A percentile compares a stretch with the other conserved stretches of the same genome.
Evolutionary conservation across 2,329 filamentous ascomycete genomes (phyloP).

Genomic region (Sporothrix variecibatus): DNA sequence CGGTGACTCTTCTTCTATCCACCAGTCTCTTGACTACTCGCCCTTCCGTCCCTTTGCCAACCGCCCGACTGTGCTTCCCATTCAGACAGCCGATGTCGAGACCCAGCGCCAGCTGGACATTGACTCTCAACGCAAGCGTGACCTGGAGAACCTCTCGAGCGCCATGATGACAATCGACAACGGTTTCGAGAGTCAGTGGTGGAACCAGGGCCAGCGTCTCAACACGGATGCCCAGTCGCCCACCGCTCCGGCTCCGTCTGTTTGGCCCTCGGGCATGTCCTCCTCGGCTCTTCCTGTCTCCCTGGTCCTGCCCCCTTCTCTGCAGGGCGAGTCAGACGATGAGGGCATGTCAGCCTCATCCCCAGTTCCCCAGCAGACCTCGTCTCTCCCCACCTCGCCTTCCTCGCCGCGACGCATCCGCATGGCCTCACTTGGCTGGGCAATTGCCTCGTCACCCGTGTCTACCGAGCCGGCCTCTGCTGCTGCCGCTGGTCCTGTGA

Average conservation of each 20-base stretch:
- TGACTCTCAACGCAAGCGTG: constrained; percentile 39
- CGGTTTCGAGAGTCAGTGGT: constrained; percentile 61
- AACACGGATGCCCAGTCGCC: constrained; percentile 29
- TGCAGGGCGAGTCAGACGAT: constrained; percentile 16
- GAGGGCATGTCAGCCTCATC: not conserved
- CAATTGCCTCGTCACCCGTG: constrained; percentile 28
- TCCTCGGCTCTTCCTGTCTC: constrained; percentile 16
- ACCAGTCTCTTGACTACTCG: constrained; percentile 26
- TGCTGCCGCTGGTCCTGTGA: constrained; percentile 32
- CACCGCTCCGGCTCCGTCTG: not conserved
- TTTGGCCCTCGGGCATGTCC: constrained; percentile 14
- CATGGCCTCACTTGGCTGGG: constrained; percentile 36
- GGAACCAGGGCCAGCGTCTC: constrained; percentile 50
- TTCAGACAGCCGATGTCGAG: constrained; percentile 15
- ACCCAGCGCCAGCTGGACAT: constrained; percentile 42
- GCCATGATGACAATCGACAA: constrained; percentile 61
- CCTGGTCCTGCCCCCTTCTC: not conserved
- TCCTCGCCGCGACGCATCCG: constrained; percentile 25
- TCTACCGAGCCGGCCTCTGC: not conserved
- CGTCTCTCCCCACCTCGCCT: constrained; percentile 8
- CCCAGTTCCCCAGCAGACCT: not conserved
- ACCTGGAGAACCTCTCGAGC: constrained; percentile 52
- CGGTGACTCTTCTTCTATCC: constrained; percentile 21
- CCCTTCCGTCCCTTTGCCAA: constrained; percentile 9
- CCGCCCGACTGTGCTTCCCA: constrained; percentile 27